phyloP scores from a whole-genome alignment of 1,139 yeast species.

The Candida labiduridarum region DNA sequence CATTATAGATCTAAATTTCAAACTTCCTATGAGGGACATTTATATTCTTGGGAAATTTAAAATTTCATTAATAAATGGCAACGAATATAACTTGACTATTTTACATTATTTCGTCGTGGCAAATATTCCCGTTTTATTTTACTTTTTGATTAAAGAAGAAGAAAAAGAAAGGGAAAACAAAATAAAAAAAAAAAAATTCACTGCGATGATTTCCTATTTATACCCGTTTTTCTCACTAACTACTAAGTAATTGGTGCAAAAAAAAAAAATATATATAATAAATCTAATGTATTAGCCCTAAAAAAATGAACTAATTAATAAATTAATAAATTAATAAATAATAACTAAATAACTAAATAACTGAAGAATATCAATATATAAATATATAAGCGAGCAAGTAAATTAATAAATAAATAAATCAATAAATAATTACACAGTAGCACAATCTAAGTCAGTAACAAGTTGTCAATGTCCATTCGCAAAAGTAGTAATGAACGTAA shows the following conservation, averaged over 20 bases:
- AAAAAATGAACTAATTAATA: neutral
- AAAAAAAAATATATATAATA: neutral
- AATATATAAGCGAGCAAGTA: neutral
- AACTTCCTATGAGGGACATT: conserved; percentile 62
- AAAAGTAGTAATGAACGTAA: conserved; percentile 73
- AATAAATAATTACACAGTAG: neutral
- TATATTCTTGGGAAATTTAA: conserved; percentile 51
- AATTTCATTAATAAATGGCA: conserved; percentile 49
- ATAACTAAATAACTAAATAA: conserved; percentile 1
- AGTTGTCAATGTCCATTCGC: conserved; percentile 64
- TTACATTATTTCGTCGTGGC: conserved; percentile 71
- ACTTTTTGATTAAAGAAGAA: conserved; percentile 58
- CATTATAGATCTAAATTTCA: conserved; percentile 53
- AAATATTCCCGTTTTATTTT: conserved; percentile 55
- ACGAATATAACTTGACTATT: conserved; percentile 64
- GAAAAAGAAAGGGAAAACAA: conserved; percentile 12
- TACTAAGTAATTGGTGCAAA: neutral
- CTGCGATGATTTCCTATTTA: conserved; percentile 2
- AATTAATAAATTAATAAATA: too few species aligned
- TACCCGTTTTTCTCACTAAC: neutral
- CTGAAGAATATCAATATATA: neutral
- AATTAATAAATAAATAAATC: neutral
- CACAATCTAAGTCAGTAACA: neutral
- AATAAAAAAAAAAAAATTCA: conserved; percentile 8
- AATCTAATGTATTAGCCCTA: neutral